These are phyloP conservation scores for Camelina hispida DNA, from an alignment of 345 rosid species.

Conservation along the genomic window DNA sequence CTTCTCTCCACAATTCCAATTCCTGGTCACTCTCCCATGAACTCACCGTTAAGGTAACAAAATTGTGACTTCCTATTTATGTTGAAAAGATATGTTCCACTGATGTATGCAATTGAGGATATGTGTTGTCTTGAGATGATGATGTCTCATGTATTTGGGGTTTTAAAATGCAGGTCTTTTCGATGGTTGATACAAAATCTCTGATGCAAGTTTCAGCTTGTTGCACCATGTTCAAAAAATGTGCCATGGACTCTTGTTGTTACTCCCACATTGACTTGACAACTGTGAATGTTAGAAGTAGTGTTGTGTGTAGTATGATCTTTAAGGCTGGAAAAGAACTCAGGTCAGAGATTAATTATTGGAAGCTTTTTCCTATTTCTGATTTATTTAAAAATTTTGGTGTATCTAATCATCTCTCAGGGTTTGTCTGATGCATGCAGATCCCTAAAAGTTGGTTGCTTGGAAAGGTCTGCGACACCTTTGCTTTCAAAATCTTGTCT, in stretches of 20 bases:
- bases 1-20: not conserved
- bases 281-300: constrained; percentile 45
- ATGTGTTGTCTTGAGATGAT: too few species aligned
- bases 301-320: constrained; percentile 65
- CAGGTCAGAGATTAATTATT: constrained; percentile 47
- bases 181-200: constrained; percentile 77
- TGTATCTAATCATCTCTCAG: not conserved
- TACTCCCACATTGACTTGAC: constrained; percentile 71
- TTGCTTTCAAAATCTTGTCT: constrained; percentile 73
- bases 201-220: constrained; percentile 69
- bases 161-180: constrained; percentile 56
- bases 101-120: too few species aligned
- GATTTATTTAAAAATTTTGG: not conserved
- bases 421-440: constrained; percentile 41
- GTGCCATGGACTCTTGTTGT: constrained; percentile 74
- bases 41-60: constrained; percentile 15
- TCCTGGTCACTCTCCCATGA: constrained; percentile 23
- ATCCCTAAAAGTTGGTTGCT: constrained; percentile 73
- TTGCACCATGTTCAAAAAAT: constrained; percentile 72
- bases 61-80: not conserved
- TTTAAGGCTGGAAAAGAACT: constrained; percentile 72
- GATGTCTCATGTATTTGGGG: not conserved
- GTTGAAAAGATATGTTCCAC: too few species aligned
- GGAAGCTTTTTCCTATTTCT: not conserved
- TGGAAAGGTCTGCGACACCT: constrained; percentile 38